These are phyloP conservation scores for Pyrenophora teres DNA, from an alignment of 2,329 filamentous ascomycete species.

Conservation along the genomic window DNA sequence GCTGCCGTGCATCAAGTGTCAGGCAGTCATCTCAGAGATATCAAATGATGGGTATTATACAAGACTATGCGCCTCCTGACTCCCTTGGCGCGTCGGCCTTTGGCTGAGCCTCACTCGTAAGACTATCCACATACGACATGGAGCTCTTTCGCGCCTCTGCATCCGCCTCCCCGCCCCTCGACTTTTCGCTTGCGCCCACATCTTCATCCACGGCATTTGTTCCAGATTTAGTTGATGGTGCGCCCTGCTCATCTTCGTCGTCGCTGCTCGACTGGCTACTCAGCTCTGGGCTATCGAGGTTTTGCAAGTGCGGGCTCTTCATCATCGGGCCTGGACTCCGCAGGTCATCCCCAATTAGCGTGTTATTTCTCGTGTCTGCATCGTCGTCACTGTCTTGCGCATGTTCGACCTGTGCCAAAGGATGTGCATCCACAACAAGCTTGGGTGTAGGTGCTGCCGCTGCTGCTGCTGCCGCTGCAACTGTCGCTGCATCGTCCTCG, in stretches of 20 bases:
- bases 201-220: slow-evolving; percentile 8
- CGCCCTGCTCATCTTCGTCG: slow-evolving; percentile 37
- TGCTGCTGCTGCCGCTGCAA: slow-evolving; percentile 54
- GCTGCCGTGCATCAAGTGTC: background rate
- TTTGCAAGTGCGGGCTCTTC: slow-evolving; percentile 48
- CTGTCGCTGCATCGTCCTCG: slow-evolving; percentile 53
- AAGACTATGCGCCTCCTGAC: slow-evolving; percentile 4
- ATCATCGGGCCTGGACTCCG: slow-evolving; percentile 44
- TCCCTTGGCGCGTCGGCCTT: slow-evolving; percentile 2
- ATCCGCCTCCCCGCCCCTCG: slow-evolving; percentile 1
- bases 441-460: slow-evolving; percentile 55
- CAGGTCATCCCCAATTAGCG: slow-evolving; percentile 27
- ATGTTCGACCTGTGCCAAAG: slow-evolving; percentile 38
- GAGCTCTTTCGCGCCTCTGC: slow-evolving; percentile 5
- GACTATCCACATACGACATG: slow-evolving; percentile 12
- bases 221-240: slow-evolving; percentile 18
- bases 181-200: slow-evolving; percentile 2
- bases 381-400: slow-evolving; percentile 28
- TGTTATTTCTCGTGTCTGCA: slow-evolving; percentile 9
- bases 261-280: slow-evolving; percentile 44
- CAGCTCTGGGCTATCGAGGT: slow-evolving; percentile 48
- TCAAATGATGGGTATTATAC: slow-evolving; percentile 8
- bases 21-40: too few relatives aligned
- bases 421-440: slow-evolving; percentile 33
- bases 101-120: background rate